Base-by-base conservation (phyloP, 805 yeast genomes). In the Wickerhamiella spandovensis region DNA sequence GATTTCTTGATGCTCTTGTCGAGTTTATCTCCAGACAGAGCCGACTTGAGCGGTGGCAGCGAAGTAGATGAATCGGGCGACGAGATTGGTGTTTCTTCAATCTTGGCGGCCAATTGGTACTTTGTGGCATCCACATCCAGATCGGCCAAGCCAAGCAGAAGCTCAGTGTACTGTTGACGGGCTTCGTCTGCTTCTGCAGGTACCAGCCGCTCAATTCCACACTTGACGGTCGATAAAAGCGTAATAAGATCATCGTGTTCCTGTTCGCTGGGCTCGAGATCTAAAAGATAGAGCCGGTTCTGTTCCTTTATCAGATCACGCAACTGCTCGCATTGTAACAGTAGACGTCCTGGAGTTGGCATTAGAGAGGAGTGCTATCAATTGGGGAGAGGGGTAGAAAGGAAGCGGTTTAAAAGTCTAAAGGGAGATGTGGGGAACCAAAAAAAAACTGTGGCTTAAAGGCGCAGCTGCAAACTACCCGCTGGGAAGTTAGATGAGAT, bases 231-330 rank as follows among this genome's bases (percentile, higher is more conserved):
- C 22, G 25, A 32, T n/a, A 54, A 43, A 9, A 59, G 53, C 3
- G 38, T 23, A 1, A 46, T 23, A 30, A 59, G 50, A 28, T 52
- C 59, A 20, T 50, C 51, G 15, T 52, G 58, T 49, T 59, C 62
- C 21, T 51, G 46, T 12, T 45, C 50, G 24, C 60, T 58, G 21
- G 60, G 60, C 48, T 58, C 60, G 9, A 59, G 50, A 17, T 59
- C 59, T 10, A 58, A 51, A n/a, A 59, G 53, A 17, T 43, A 51
- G 50, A 59, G 53, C 18, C 62, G 53, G 45, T 53, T 50, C 44
- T 59, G 62, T 45, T 59, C 62, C 12, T 50, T 48, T 18, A 58
- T 51, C 44, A 54, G 45, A 43, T 56, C 62, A 17, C 42, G 45
- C 20, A 59, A 48, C 48, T 59, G 60, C 25, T 49, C 53, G n/a